Percentiles rank a stretch among this genome's conserved stretches.
Conservation (phyloP, 164 flowering plant genomes). For the Kingdonia uniflora region DNA sequence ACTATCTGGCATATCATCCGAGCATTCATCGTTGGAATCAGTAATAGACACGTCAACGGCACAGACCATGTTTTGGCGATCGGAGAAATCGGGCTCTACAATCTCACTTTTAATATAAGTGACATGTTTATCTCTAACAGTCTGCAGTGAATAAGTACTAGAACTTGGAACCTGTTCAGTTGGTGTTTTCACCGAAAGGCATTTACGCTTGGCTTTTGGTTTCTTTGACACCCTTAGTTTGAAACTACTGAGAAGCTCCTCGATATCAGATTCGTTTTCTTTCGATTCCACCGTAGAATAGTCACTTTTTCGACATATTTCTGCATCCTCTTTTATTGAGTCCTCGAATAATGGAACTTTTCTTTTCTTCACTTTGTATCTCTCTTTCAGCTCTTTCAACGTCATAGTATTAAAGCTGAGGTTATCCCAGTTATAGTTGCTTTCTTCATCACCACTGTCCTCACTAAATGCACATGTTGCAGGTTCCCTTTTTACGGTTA, state of each 20-base stretch:
- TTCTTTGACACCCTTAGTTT: constrained; percentile 30
- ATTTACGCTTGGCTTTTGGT: constrained; percentile 18
- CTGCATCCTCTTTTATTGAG: constrained; percentile 1
- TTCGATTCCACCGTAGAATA: constrained; percentile 4
- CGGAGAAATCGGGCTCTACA: constrained; percentile 11
- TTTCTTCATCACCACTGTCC: constrained; percentile 8
- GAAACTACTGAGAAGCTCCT: constrained; percentile 37
- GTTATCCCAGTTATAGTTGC: constrained; percentile 23
- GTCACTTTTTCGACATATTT: constrained; percentile 8
- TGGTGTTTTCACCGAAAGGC: constrained; percentile 3
- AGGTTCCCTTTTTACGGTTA: constrained; percentile 12
- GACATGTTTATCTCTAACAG: constrained; percentile 1
- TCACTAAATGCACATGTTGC: constrained; percentile 7
- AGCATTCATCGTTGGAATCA: neutral
- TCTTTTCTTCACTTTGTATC: constrained; percentile 37
- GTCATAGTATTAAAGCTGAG: constrained; percentile 25
- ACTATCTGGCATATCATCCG: constrained; percentile 5
- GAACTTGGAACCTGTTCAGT: constrained; percentile 1
- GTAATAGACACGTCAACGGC: constrained; percentile 4
- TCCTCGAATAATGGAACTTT: constrained; percentile 7
- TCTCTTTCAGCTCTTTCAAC: constrained; percentile 38
- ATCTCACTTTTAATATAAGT: constrained; percentile 22
- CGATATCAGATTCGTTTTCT: constrained; percentile 38
- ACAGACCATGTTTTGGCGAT: constrained; percentile 1
- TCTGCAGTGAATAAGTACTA: constrained; percentile 8